Evolutionary conservation across 2,329 filamentous ascomycete species (phyloP).

Genomic region (Alternaria burnsii): DNA sequence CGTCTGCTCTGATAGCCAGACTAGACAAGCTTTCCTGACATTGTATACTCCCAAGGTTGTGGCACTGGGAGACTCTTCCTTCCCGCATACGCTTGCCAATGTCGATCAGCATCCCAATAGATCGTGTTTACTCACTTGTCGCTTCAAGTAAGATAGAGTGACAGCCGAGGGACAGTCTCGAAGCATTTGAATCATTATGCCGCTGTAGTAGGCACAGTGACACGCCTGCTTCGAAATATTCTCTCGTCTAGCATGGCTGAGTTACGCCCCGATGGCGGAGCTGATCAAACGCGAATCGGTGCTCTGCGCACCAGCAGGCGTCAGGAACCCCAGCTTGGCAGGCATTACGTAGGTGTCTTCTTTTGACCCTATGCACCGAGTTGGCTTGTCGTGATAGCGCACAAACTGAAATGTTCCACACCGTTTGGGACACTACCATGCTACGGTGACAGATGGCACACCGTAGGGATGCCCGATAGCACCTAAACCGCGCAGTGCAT

Average conservation of each 20-base stretch:
- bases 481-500: constrained; percentile 22
- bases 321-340: not conserved
- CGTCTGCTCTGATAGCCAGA: constrained; percentile 3
- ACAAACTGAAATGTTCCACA: constrained; percentile 10
- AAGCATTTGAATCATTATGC: constrained; percentile 3
- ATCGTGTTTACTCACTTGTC: not conserved
- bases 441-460: constrained; percentile 11
- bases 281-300: constrained; percentile 11
- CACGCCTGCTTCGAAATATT: constrained; percentile 11
- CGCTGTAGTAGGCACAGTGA: constrained; percentile 10
- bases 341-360: not conserved
- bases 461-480: constrained; percentile 13
- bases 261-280: constrained; percentile 23
- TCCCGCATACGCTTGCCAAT: not conserved
- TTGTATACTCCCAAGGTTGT: not conserved
- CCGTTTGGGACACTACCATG: constrained; percentile 16
- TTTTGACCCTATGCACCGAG: not conserved
- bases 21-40: constrained; percentile 13
- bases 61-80: constrained; percentile 8
- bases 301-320: constrained; percentile 1
- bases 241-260: constrained; percentile 14
- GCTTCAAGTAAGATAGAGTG: not conserved
- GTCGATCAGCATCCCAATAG: not conserved
- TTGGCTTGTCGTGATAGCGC: not conserved
- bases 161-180: not conserved